Base-by-base conservation (phyloP, 1,139 yeast genomes). In the Zygosaccharomyces sapae region DNA sequence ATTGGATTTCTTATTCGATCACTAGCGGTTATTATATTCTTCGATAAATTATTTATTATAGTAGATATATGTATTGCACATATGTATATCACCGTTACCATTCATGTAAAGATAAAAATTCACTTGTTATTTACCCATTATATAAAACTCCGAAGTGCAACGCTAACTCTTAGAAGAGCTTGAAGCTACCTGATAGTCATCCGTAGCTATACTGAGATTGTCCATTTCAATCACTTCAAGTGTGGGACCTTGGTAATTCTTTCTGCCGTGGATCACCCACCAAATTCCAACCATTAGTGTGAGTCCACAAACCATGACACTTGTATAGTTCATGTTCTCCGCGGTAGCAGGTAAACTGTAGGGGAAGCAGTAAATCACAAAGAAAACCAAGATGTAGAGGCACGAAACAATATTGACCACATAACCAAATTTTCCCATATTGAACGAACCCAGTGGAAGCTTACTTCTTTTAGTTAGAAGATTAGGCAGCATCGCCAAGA, bases 1-100 rank as follows among this genome's bases (percentile, higher is more conserved):
- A 33, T 65, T 81, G 38, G 83, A 82, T 58, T 81, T 80, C 19
- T 52, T 36, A 12, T 36, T 36, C 13, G 29, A 36, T 16, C 27
- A 22, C 9, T 36, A 12, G 5, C 8, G 8, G 10, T 18, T 31
- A 13, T 12, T 8, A 6, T 31, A 18, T 31, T 12, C 16, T n/a
- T 30, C 5, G 2, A 30, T n/a, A 30, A 30, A 30, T n/a, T 30
- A 30, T 10, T 10, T n/a, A n/a, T 10, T 16, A 30, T n/a, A n/a
- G 7, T 10, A n/a, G 8, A 10, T 10, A 30, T 5, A 30, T 5
- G 12, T 30, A n/a, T 12, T 30, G 13, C 7, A 30, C 13, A 5
- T 30, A 9, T n/a, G 12, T n/a, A 4, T 30, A 30, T 30, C 6
- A 10, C 13, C 16, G 13, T 30, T 30, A 30, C 13, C 16, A 30